A percentile compares a stretch with the other conserved stretches of the same genome.
Evolutionary conservation across 2,329 filamentous ascomycete species (phyloP).

Genomic region (Coccinonectria pachysandricola): DNA sequence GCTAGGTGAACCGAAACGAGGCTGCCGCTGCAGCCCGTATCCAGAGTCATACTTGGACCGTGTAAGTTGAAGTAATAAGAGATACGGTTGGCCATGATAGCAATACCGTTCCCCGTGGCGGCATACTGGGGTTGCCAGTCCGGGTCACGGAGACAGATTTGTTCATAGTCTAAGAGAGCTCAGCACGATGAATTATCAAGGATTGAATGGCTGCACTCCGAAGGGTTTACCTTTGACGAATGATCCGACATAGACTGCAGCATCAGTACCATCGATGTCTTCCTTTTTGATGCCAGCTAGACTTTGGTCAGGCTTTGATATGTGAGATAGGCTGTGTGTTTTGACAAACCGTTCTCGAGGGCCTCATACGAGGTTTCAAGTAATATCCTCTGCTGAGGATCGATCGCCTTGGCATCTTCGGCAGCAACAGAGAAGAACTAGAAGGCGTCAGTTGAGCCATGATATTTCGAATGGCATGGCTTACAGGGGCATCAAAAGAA

Average conservation of each 20-base stretch:
- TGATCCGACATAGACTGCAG: constrained; percentile 40
- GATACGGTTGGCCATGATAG: constrained; percentile 45
- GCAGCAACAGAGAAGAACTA: constrained; percentile 42
- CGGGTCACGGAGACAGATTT: constrained; percentile 38
- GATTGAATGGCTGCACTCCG: no score
- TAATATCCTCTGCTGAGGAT: constrained; percentile 42
- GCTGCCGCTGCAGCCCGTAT: constrained; percentile 49
- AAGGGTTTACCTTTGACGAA: constrained; percentile 43
- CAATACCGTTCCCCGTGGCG: constrained; percentile 41
- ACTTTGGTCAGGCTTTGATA: neutral
- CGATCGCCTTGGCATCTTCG: constrained; percentile 41
- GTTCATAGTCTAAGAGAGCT: constrained; percentile 35
- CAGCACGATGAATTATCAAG: constrained; percentile 1
- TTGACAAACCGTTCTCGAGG: constrained; percentile 34
- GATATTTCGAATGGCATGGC: constrained; percentile 8
- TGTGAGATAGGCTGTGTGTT: neutral
- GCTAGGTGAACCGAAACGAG: constrained; percentile 45
- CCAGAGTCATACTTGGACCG: constrained; percentile 46
- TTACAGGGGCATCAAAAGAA: constrained; percentile 39
- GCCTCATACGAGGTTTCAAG: constrained; percentile 42
- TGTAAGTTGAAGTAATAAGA: constrained; percentile 45
- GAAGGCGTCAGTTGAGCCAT: constrained; percentile 2
- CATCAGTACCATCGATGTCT: constrained; percentile 32
- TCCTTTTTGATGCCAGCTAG: constrained; percentile 35
- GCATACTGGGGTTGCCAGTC: constrained; percentile 41